Conservation (phyloP, 345 rosid species). For the Bruguiera parviflora region DNA sequence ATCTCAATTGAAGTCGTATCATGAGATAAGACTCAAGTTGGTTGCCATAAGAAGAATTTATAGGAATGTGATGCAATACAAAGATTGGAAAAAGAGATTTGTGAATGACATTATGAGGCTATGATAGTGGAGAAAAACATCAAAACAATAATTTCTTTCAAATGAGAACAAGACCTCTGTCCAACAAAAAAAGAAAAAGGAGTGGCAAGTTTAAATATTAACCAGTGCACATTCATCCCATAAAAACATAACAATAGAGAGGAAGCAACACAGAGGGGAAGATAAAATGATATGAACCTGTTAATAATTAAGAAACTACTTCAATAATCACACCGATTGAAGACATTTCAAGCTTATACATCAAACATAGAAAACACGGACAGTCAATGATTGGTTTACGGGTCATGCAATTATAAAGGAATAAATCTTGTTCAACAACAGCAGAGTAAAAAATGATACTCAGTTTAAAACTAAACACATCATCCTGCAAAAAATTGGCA, state of each 20-base stretch:
- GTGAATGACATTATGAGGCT: constrained; percentile 42
- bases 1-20: constrained; percentile 46
- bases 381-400: background rate
- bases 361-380: background rate
- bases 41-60: no score
- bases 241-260: constrained; percentile 14
- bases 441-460: constrained; percentile 14
- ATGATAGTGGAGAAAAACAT: constrained; percentile 45
- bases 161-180: constrained; percentile 36
- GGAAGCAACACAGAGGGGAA: constrained; percentile 14
- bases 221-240: constrained; percentile 15
- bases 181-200: constrained; percentile 16
- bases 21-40: constrained; percentile 40
- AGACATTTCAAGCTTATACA: constrained; percentile 15
- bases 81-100: constrained; percentile 43
- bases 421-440: no score
- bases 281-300: background rate
- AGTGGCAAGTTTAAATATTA: constrained; percentile 33
- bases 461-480: constrained; percentile 39
- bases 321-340: constrained; percentile 20
- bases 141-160: constrained; percentile 42
- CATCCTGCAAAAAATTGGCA: constrained; percentile 36
- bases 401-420: no score
- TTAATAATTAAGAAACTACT: constrained; percentile 11
- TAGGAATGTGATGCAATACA: constrained; percentile 25